These are phyloP conservation scores for Globisporangium okanoganense DNA, from an alignment of 352 stramenopile genomes.

Conservation along the genomic window DNA sequence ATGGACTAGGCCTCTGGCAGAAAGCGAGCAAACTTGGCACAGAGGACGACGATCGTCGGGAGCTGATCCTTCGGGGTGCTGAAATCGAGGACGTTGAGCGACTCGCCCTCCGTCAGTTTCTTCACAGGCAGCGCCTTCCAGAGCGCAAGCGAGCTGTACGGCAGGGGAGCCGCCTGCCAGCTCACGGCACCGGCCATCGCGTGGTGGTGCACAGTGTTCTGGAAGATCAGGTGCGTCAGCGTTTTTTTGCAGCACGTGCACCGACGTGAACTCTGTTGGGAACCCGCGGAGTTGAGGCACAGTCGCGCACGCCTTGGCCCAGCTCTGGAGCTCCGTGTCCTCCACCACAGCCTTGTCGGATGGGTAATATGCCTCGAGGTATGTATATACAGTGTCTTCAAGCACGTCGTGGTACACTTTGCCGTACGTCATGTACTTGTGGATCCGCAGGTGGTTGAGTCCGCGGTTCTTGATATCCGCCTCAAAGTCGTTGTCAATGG, in stretches of 20 bases:
- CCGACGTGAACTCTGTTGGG: conserved; percentile 10
- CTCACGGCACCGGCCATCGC: conserved; percentile 44
- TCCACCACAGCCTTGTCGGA: not conserved
- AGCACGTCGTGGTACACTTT: not conserved
- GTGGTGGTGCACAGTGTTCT: conserved; percentile 39
- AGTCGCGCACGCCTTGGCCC: conserved; percentile 19
- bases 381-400: not conserved
- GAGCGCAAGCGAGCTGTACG: conserved; percentile 37
- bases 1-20: conserved; percentile 22
- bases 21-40: conserved; percentile 28
- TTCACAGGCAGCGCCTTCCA: conserved; percentile 34
- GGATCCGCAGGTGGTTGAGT: conserved; percentile 1
- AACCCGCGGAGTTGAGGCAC: conserved; percentile 34
- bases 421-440: conserved; percentile 9
- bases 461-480: conserved; percentile 3
- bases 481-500: conserved; percentile 8
- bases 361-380: not conserved
- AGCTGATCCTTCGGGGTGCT: conserved; percentile 25
- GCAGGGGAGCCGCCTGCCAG: conserved; percentile 36
- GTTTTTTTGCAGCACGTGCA: conserved; percentile 15
- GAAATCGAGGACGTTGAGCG: conserved; percentile 25
- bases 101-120: conserved; percentile 24
- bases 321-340: conserved; percentile 27
- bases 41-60: conserved; percentile 23
- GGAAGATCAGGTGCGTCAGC: conserved; percentile 32